Conservation (phyloP, 2,329 filamentous ascomycete species). For the Pestalotiopsis sp. region DNA sequence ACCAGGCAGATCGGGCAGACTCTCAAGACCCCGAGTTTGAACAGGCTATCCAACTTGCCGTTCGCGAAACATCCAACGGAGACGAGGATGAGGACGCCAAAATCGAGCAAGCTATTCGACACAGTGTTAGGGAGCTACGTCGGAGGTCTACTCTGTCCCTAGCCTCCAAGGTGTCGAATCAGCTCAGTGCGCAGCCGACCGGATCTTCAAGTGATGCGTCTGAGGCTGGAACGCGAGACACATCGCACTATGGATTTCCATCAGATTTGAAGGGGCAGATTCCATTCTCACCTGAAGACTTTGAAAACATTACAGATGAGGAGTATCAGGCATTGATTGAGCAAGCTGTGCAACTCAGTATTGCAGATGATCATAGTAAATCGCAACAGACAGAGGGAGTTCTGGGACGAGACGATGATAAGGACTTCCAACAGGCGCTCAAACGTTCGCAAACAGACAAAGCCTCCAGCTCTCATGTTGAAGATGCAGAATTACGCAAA, state of each 20-base stretch:
- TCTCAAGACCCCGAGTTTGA: slow-evolving; percentile 66
- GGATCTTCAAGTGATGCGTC: not conserved
- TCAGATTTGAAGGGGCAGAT: slow-evolving; percentile 25
- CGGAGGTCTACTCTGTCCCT: slow-evolving; percentile 25
- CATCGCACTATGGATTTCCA: slow-evolving; percentile 21
- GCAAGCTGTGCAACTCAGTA: slow-evolving; percentile 57
- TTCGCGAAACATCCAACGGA: slow-evolving; percentile 71
- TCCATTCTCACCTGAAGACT: slow-evolving; percentile 34
- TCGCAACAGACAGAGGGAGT: slow-evolving; percentile 24
- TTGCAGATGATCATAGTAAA: slow-evolving; percentile 34
- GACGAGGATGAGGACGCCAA: slow-evolving; percentile 70
- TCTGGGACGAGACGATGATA: slow-evolving; percentile 22
- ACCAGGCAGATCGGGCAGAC: slow-evolving; percentile 25
- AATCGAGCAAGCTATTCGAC: slow-evolving; percentile 74
- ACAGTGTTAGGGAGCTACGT: slow-evolving; percentile 65
- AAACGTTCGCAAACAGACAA: slow-evolving; percentile 27
- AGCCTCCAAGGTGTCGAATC: slow-evolving; percentile 10
- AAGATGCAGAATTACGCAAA: slow-evolving; percentile 42
- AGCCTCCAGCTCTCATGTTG: slow-evolving; percentile 23
- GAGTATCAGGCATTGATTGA: slow-evolving; percentile 62
- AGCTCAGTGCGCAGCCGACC: not conserved
- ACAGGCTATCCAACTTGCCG: slow-evolving; percentile 70
- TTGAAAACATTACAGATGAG: slow-evolving; percentile 53
- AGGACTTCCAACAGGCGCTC: slow-evolving; percentile 25
- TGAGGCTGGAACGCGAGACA: not conserved